Evolutionary conservation across 1,284 basidiomycete species (phyloP), one percentile per base, ranked within the genome.

Genomic region (Pulchroboletus neoregius): DNA sequence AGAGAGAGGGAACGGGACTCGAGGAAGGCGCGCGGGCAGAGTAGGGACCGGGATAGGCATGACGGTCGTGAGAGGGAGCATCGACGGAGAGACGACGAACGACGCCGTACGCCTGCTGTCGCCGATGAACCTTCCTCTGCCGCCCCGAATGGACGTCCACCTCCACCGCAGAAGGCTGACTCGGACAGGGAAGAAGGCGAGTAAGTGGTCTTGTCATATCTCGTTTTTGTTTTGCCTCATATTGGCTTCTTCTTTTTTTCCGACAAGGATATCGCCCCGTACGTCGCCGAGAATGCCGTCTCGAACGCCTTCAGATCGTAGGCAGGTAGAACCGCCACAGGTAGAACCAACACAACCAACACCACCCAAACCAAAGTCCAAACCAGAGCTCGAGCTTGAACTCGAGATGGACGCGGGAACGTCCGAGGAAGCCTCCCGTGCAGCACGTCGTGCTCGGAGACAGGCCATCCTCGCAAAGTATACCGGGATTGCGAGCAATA

Each of bases 391-490:
- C 2, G 80, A 84, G 46, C 70, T 78, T 54, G 84, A 87, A 48
- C 67, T 86, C 9, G 80, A 84, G 18, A 58, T 82, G 4, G 68
- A 74, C 6, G 76, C 78, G 2, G 78, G 79, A 24, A 74, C 76
- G 9, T 79, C 84, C 16, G 74, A 86, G 2, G 89, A 91, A 60
- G 78, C 84, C 48, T 71, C 84, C 4, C 71, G 93, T 18, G 90
- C 86, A 35, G 87, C 83, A 46, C 78, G 91, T n/a, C 78, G 87
- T 26, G 84, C 85, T 22, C 86, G 81, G 57, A 81, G 92, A 32
- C 83, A 84, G 55, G 91, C 88, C 18, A 93, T 96, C 45, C 71
- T 92, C 50, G 91, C 91, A 46, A 93, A 90, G 67, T 89, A 93
- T 67, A 62, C 72, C 8, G 77, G 78, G 16, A 65, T 72, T 34